Conservation (phyloP, 2,329 filamentous ascomycete species). For the Calonectria crousiana region DNA sequence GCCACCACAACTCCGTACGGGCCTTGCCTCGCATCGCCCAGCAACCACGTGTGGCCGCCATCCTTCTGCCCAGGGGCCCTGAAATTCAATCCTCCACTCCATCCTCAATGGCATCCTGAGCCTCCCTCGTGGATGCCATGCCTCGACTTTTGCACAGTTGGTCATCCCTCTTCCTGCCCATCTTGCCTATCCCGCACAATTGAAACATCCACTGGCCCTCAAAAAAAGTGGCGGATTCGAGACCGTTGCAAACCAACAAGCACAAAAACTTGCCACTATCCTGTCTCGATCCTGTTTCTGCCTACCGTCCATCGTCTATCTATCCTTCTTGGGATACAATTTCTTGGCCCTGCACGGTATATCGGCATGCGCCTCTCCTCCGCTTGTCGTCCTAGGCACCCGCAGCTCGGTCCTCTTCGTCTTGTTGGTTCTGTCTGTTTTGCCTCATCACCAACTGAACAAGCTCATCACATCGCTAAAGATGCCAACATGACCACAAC, state of each 20-base stretch:
- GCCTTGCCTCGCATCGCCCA: background rate
- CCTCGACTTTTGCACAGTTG: background rate
- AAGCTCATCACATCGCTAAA: background rate
- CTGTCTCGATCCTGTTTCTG: background rate
- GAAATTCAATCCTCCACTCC: background rate
- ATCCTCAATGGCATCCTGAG: background rate
- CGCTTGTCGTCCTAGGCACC: background rate
- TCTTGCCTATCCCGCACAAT: background rate
- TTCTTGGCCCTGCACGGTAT: background rate
- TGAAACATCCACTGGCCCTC: background rate
- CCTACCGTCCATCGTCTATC: background rate
- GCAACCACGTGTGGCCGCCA: background rate
- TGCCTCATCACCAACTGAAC: background rate
- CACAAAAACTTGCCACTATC: background rate
- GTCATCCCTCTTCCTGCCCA: background rate
- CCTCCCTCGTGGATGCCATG: background rate
- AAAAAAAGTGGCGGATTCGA: background rate
- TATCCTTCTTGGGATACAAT: background rate
- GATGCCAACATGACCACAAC: background rate
- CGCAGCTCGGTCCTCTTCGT: background rate
- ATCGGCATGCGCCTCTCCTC: background rate
- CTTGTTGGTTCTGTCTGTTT: background rate
- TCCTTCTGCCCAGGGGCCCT: background rate
- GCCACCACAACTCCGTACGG: background rate
- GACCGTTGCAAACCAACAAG: background rate